Conservation (phyloP, 345 rosid species). For the Syzygium aqueum region DNA sequence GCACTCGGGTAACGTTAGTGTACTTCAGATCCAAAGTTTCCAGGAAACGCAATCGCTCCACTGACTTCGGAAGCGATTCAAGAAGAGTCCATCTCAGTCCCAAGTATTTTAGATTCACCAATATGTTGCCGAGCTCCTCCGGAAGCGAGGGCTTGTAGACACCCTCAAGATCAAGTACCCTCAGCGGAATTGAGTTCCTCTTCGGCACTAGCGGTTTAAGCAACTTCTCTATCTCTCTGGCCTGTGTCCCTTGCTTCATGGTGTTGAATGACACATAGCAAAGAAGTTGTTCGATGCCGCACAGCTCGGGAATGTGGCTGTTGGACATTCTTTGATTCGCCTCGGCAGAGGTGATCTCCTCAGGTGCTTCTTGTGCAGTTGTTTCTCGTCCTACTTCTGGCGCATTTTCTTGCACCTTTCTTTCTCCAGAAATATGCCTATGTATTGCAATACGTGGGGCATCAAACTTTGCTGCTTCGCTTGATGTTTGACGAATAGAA, state of each 20-base stretch:
- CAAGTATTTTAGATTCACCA: constrained; percentile 9
- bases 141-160: constrained; percentile 20
- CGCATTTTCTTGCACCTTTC: too few species aligned
- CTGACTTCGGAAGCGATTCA: constrained; percentile 9
- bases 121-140: constrained; percentile 8
- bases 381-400: too few species aligned
- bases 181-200: not conserved
- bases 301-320: fast-evolving
- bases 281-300: not conserved
- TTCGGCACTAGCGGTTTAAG: not conserved
- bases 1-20: constrained; percentile 12
- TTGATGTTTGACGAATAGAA: too few species aligned
- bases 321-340: too few species aligned
- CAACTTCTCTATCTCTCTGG: not conserved
- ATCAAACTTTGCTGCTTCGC: not conserved
- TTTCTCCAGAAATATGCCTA: too few species aligned
- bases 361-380: too few species aligned
- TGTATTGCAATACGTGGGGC: too few species aligned
- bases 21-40: constrained; percentile 34
- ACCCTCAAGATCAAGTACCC: constrained; percentile 22
- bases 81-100: constrained; percentile 22
- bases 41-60: constrained; percentile 4
- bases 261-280: constrained; percentile 9
- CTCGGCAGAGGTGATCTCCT: too few species aligned
- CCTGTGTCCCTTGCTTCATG: not conserved